Conservation (phyloP, 257 asterid species). For the Solanum bulbocastanum region DNA sequence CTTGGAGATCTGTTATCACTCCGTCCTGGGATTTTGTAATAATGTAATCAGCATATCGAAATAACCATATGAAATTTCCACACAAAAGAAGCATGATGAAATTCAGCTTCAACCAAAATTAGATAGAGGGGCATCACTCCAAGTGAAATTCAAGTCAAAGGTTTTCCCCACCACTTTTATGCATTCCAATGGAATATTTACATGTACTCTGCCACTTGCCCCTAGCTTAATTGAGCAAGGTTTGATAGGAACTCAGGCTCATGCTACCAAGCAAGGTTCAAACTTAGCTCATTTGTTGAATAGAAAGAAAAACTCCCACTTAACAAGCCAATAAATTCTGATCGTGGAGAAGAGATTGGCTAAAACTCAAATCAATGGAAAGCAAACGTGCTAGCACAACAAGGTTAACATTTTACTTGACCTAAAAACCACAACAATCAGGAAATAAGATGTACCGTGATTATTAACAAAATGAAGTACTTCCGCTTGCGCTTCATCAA, state of each 20-base stretch:
- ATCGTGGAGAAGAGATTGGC: background rate
- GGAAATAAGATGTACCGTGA: constrained; percentile 48
- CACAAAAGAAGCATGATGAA: background rate
- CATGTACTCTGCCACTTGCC: background rate
- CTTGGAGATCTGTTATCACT: constrained; percentile 96
- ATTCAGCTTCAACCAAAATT: background rate
- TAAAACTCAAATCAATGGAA: background rate
- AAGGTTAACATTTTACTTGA: background rate
- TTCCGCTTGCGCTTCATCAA: constrained; percentile 62
- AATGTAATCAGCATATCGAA: background rate
- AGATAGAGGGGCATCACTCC: background rate
- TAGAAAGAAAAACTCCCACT: background rate
- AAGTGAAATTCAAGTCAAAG: background rate
- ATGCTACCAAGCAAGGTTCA: background rate
- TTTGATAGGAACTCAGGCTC: background rate
- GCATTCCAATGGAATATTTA: background rate
- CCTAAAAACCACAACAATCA: background rate
- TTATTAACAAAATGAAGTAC: constrained; percentile 74
- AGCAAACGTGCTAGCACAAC: background rate
- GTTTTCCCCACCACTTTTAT: background rate
- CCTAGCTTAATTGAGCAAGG: background rate
- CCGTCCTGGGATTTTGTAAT: constrained; percentile 53
- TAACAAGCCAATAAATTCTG: background rate
- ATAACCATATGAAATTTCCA: background rate
- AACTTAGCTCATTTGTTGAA: background rate